Conservation (phyloP, 1,139 yeast genomes). For the Lodderomyces orthopsilosis region DNA sequence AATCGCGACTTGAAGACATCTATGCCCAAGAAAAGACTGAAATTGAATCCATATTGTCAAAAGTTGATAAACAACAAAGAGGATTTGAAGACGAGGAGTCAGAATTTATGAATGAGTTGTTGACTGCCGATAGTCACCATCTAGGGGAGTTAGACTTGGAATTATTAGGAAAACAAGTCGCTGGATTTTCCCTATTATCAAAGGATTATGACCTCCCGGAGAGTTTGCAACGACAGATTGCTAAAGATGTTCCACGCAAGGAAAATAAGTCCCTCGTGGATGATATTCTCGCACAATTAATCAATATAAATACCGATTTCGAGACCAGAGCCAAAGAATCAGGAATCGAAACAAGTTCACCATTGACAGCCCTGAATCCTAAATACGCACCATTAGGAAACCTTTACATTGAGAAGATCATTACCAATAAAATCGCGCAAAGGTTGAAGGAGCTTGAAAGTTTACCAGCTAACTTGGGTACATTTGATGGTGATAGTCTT, state of each 20-base stretch:
- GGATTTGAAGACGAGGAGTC: conserved; percentile 23
- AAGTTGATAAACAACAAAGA: conserved; percentile 31
- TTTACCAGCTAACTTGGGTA: conserved; percentile 73
- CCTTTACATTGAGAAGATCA: conserved; percentile 47
- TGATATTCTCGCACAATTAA: conserved; percentile 14
- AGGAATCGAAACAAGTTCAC: conserved; percentile 29
- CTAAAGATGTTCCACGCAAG: conserved; percentile 2
- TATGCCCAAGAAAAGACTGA: conserved; percentile 21
- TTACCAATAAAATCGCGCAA: conserved; percentile 58
- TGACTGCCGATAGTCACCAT: conserved; percentile 4
- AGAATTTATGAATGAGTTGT: conserved; percentile 21
- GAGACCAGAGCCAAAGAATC: conserved; percentile 28
- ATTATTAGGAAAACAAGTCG: conserved; percentile 63
- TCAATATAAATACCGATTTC: conserved; percentile 19
- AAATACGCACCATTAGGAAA: conserved; percentile 33
- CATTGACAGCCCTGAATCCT: conserved; percentile 21
- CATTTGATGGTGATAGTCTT: conserved; percentile 42
- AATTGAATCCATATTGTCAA: conserved; percentile 32
- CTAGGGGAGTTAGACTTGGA: conserved; percentile 39
- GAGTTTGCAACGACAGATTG: conserved; percentile 25
- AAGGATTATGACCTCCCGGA: conserved; percentile 77
- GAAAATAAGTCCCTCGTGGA: conserved; percentile 9
- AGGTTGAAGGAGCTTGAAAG: conserved; percentile 74
- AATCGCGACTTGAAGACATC: conserved; percentile 18
- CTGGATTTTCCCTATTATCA: conserved; percentile 73